Percentiles rank a stretch among this genome's conserved stretches.
phyloP scores from a whole-genome alignment of 1,284 basidiomycete genomes.

The Megacollybia platyphylla region DNA sequence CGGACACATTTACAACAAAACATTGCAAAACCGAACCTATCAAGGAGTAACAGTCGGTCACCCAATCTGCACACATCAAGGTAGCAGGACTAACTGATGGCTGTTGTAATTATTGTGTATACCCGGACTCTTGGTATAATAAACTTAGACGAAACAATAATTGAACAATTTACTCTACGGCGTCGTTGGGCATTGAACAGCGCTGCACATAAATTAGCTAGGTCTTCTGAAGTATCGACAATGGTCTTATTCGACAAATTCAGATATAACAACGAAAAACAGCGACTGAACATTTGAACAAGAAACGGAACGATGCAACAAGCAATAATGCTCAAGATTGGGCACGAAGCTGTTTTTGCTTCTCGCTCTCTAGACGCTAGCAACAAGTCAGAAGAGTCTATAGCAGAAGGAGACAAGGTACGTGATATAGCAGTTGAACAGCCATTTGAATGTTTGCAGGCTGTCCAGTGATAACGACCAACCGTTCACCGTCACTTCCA shows the following conservation, averaged over 20 bases:
- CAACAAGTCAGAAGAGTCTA: conserved; percentile 4
- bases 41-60: conserved; percentile 7
- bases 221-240: too few species aligned
- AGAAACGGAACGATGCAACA: not conserved
- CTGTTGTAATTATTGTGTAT: too few species aligned
- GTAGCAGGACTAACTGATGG: too few species aligned
- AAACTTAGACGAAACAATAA: too few species aligned
- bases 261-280: too few species aligned
- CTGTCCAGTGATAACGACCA: conserved; percentile 92
- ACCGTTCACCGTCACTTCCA: conserved; percentile 70
- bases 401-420: conserved; percentile 25
- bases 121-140: too few species aligned
- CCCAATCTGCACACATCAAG: not conserved
- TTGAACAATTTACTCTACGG: too few species aligned
- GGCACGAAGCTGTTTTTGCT: conserved; percentile 66
- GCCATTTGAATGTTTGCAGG: conserved; percentile 95
- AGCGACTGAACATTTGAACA: too few species aligned
- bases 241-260: too few species aligned
- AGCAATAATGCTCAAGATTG: conserved; percentile 7
- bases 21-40: conserved; percentile 3
- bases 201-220: too few species aligned
- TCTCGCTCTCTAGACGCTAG: conserved; percentile 80
- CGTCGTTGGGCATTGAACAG: too few species aligned
- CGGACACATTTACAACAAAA: conserved; percentile 28
- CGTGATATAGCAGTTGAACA: conserved; percentile 86